These are phyloP conservation scores for Populus hybrid DNA, from an alignment of 441 rosid species.

Conservation along the genomic window DNA sequence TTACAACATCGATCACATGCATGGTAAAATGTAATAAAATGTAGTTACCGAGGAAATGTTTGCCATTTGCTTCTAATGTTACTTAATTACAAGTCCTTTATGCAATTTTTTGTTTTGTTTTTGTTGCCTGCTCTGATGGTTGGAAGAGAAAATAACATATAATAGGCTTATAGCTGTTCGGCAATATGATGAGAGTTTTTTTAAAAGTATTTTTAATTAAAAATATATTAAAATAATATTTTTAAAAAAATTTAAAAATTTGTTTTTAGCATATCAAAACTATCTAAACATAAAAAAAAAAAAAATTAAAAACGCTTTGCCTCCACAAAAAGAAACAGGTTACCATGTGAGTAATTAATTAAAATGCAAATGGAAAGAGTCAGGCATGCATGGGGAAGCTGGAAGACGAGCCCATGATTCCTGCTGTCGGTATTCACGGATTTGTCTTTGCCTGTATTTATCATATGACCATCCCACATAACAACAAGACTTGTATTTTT, in stretches of 20 bases:
- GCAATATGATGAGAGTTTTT: no score
- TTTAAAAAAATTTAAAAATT: no score
- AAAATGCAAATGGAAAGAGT: neutral
- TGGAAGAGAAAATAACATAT: no score
- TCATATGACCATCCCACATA: conserved; percentile 23
- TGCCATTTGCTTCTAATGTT: neutral
- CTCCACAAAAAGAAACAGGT: no score
- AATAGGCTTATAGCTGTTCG: no score
- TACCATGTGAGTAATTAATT: neutral
- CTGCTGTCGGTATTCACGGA: conserved; percentile 42
- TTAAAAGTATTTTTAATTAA: no score
- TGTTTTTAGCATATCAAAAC: no score
- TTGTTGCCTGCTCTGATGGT: no score
- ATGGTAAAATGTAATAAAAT: neutral
- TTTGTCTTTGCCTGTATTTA: conserved; percentile 25
- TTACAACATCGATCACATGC: neutral
- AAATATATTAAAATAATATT: no score
- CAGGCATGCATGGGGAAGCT: conserved; percentile 11
- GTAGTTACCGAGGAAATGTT: neutral
- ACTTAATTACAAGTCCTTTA: neutral
- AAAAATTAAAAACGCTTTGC: no score
- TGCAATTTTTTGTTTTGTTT: no score
- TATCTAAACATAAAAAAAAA: no score
- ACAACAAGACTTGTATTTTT: conserved; percentile 21
- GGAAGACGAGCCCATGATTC: conserved; percentile 32